Base-by-base conservation (phyloP, 2,329 filamentous ascomycete genomes). In the Amylocarpus encephaloides region DNA sequence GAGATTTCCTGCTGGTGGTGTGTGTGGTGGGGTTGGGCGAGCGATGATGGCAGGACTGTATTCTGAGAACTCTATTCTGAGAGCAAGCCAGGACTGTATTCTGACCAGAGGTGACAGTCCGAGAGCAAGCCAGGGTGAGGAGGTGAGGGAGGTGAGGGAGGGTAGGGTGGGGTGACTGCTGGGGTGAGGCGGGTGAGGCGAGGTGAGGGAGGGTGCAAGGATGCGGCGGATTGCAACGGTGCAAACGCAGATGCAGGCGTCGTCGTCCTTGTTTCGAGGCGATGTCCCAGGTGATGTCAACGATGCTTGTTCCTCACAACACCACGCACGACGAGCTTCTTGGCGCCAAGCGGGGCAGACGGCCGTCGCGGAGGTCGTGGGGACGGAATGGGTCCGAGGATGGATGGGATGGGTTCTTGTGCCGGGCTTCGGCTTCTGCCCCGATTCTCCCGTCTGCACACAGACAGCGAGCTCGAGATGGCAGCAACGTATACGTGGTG, bases 321-420 rank as follows among this genome's bases (percentile, higher is more conserved):
- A 26, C 22, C 22, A 4, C n/a, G n/a, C 22, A 26, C 22, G 22
- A 26, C 7, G 22, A 26, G 7, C 22, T 26, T 26, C 7, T 4
- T 4, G 7, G 22, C 22, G 22, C 4, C 22, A 26, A 26, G 22
- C 22, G 4, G 22, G 4, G 22, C 22, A 26, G 22, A 34, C n/a
- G 32, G 32, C 9, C 9, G n/a, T n/a, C 32, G 32, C 32, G 86
- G 82, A 85, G 79, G 70, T 88, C 92, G 86, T 77, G 80, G 67
- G 79, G 87, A 77, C 32, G 9, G 32, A n/a, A 34, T 29, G 16
- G 19, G 18, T 36, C 19, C 26, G 32, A 32, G 41, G 22, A 15
- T 43, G 13, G 19, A 45, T 30, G 33, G 16, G 15, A 22, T 22
- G 15, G 13, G 16, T 13, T 35, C 12, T 36, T 10, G 42, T 36